Evolutionary conservation across 2,329 filamentous ascomycete genomes (phyloP).

Genomic region (Chalaropsis ovoidea): DNA sequence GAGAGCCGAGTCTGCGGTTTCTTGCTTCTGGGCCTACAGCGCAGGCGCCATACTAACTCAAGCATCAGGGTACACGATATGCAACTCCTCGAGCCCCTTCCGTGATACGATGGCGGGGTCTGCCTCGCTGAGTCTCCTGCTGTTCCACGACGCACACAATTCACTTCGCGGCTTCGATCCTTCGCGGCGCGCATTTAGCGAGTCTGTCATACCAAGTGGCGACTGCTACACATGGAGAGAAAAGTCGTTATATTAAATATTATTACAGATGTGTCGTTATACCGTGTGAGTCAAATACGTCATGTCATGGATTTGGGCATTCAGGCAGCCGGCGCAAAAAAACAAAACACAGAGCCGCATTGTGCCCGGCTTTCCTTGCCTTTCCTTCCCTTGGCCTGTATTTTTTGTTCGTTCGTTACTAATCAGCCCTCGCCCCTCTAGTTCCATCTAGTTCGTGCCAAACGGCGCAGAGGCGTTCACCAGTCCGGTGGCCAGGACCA

Average conservation of each 20-base stretch:
- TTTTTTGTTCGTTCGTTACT: background rate
- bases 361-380: too few relatives aligned
- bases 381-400: too few relatives aligned
- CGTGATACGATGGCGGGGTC: too few relatives aligned
- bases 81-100: too few relatives aligned
- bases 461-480: constrained; percentile 23
- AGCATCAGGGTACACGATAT: too few relatives aligned
- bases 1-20: too few relatives aligned
- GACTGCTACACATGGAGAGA: background rate
- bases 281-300: constrained; percentile 1
- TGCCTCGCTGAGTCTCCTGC: too few relatives aligned
- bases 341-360: background rate
- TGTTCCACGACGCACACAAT: too few relatives aligned
- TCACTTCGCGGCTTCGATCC: background rate
- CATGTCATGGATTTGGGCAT: background rate
- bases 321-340: background rate
- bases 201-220: background rate
- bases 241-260: constrained; percentile 10
- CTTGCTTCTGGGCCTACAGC: too few relatives aligned
- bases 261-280: constrained; percentile 4
- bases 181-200: background rate
- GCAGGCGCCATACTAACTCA: too few relatives aligned
- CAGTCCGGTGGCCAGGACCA: constrained; percentile 21
- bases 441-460: constrained; percentile 19
- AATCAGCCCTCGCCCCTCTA: background rate